Evolutionary conservation across 2,329 filamentous ascomycete genomes (phyloP), one percentile per base, ranked within the genome.

Genomic region (Neonectria faginata): DNA sequence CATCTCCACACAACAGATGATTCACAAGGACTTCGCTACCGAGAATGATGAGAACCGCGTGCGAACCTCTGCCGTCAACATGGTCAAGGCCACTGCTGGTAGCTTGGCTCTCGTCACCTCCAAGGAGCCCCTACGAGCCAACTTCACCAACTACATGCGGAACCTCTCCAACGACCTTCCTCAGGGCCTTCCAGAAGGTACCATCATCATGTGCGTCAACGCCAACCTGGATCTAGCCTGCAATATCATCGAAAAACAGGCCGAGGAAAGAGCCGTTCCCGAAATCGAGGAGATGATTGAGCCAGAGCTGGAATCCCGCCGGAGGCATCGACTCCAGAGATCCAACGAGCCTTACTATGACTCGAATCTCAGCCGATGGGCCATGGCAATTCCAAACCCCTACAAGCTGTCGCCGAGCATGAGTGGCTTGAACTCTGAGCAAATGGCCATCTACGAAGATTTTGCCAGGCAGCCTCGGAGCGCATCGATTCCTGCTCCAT

Each of bases 171-270:
- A 80, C 53, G 88, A 90, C 41, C 86, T 97, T 41, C 89, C 93
- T 58, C 91, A 93, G 57, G 92, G 92, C 16, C 86, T 99, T 66
- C 93, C 96, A 0, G 96, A 99, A 80, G 96, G 96, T 7, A 92
- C 96, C 33, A 96, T 99, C 66, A 88, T 98, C 61, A 97, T 99
- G 93, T 98, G 97, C 79, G 95, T 99, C 66, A 99, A 98, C 78
- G 95, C 97, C 69, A 99, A 99, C 77, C 86, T 99, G 31, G 96
- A 99, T 72, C 86, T 94, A 44, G 95, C 97, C 51, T 98, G 96
- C 76, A 91, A 88, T 72, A 92, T 97, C 67, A 97, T 99, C 50
- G 96, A 99, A 79, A 94, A 96, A 78, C 94, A 96, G 57, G 97
- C 96, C 3, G 95, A 98, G 77, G 92, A 97, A 74, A 92, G 95